Base-by-base conservation (phyloP, 371 early-diverging fungal species). In the Zopfochytrium polystomum region DNA sequence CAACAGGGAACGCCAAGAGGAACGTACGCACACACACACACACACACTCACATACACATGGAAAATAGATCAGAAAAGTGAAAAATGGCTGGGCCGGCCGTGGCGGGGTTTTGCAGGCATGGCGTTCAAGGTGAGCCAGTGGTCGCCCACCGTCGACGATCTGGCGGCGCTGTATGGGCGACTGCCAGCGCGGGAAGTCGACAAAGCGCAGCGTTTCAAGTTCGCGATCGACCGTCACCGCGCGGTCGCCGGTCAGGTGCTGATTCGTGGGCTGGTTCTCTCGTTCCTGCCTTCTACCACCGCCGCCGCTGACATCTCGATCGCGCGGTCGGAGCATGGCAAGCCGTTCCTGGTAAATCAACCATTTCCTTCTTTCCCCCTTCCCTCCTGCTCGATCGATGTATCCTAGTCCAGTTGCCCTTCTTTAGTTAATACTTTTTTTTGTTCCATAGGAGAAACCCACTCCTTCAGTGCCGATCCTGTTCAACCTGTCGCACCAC, bases 401-500 rank as follows among this genome's bases (percentile, higher is more conserved):
- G 11, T 11, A 13, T 52, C 31, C 7, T 1, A 20, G 38, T 20
- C 20, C 43, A 22, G 9, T 46, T 3, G 47, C 44, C 9, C 7
- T 6, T 25, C 25, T 35, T 33, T 34, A 13, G 23, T 32, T 31
- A 45, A 30, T 59, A 50, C n/a, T 11, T n/a, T n/a, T 18, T 23
- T 2, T 42, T 46, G 26, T 1, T n/a, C 55, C 32, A 55, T 22
- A 33, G 30, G 29, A 26, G 31, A 15, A 20, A 20, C 52, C 46
- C 29, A 49, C 26, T 27, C 34, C 60, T 15, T 31, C 38, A 18
- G 22, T 7, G 18, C 20, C 27, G n/a, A 15, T 69, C 52, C 53
- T 79, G 55, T 84, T 78, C 56, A 86, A 86, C 70, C 63, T 73
- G 35, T 83, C 84, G 11, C 86, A 86, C 73, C 81, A 83, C 62